These are phyloP conservation scores for Trypanosoma theileri DNA, from an alignment of 208 protist species.

Conservation along the genomic window DNA sequence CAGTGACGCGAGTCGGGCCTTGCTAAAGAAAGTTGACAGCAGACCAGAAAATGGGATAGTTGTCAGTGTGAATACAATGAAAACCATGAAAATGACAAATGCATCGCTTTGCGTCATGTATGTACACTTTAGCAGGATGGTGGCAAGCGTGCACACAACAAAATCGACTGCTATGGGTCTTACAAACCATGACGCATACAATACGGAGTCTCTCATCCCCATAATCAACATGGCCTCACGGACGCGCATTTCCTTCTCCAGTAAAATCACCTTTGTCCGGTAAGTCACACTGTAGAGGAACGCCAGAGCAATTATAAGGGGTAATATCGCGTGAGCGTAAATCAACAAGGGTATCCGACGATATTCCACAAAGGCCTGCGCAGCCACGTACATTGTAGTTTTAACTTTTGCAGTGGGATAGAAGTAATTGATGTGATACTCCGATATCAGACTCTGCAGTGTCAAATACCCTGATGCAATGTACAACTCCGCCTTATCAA, in stretches of 20 bases:
- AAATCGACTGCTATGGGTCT: slow-evolving; percentile 9
- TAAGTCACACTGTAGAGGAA: slow-evolving; percentile 28
- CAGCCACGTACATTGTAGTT: neutral
- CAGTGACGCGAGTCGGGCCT: slow-evolving; percentile 28
- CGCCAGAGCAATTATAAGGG: slow-evolving; percentile 23
- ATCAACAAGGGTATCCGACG: neutral
- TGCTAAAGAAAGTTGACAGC: slow-evolving; percentile 27
- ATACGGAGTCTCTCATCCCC: slow-evolving; percentile 23
- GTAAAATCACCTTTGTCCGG: slow-evolving; percentile 10
- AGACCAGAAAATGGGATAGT: slow-evolving; percentile 21
- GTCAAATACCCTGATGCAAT: slow-evolving; percentile 67
- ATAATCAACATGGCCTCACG: slow-evolving; percentile 48
- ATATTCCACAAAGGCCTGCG: slow-evolving; percentile 6
- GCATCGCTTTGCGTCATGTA: slow-evolving; percentile 38
- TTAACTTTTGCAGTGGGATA: neutral
- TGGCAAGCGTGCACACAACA: slow-evolving; percentile 32
- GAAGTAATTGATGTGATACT: slow-evolving; percentile 47
- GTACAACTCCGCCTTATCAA: slow-evolving; percentile 69
- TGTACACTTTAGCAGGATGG: slow-evolving; percentile 31
- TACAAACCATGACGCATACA: slow-evolving; percentile 29
- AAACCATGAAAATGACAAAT: slow-evolving; percentile 28
- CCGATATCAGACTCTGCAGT: slow-evolving; percentile 61
- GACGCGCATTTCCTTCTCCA: slow-evolving; percentile 33
- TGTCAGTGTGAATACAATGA: slow-evolving; percentile 23
- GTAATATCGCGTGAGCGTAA: neutral